Evolutionary conservation across 2,329 filamentous ascomycete species (phyloP).

Genomic region (Basipetospora chlamydospora): DNA sequence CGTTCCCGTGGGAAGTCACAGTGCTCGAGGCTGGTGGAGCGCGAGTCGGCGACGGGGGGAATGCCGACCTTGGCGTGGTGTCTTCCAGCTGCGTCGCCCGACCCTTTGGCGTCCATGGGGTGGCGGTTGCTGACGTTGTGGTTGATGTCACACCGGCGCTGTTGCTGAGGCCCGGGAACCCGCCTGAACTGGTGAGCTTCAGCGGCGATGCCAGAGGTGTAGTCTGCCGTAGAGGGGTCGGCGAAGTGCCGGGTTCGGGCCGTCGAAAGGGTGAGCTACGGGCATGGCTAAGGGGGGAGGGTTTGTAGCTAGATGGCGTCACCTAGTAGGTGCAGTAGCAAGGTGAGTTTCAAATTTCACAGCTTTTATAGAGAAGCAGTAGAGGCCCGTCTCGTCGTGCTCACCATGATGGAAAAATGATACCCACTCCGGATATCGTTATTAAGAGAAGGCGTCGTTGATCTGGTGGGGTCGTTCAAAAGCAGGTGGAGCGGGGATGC

Average conservation of each 20-base stretch:
- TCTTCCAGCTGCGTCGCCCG: background rate
- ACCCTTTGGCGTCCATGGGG: constrained; percentile 7
- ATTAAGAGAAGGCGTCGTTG: too few species aligned
- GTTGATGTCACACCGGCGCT: constrained; percentile 4
- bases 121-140: constrained; percentile 3
- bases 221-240: constrained; percentile 48
- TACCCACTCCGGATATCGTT: too few species aligned
- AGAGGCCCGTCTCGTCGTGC: too few species aligned
- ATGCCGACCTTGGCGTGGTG: constrained; percentile 8
- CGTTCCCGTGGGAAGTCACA: constrained; percentile 26
- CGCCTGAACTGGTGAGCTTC: constrained; percentile 30
- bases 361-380: too few species aligned
- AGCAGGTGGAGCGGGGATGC: too few species aligned
- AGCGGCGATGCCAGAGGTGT: constrained; percentile 47
- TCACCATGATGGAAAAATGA: too few species aligned
- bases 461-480: too few species aligned
- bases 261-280: constrained; percentile 52
- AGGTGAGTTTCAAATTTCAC: too few species aligned
- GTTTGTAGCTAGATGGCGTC: constrained; percentile 37
- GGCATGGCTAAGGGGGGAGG: constrained; percentile 56
- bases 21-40: constrained; percentile 20
- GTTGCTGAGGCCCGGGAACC: constrained; percentile 4
- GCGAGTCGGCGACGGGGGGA: constrained; percentile 20
- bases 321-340: too few species aligned
- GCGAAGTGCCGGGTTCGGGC: constrained; percentile 48